phyloP scores from a whole-genome alignment of 2,329 filamentous ascomycete species.

The Fusarium decemcellulare region DNA sequence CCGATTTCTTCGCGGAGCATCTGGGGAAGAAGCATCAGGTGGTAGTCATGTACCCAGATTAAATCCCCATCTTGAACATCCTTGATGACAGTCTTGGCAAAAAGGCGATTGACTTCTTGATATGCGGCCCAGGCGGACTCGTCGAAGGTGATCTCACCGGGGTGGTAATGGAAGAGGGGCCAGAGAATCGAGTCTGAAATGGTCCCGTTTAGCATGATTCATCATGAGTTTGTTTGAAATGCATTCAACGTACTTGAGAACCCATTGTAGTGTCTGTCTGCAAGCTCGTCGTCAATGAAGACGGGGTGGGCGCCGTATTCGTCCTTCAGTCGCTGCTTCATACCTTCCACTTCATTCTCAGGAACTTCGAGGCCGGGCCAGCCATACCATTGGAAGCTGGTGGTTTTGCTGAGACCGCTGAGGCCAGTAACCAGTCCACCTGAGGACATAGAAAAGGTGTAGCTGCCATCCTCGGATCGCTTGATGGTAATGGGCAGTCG shows the following conservation, averaged over 20 bases:
- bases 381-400: slow-evolving; percentile 98
- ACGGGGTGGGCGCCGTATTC: slow-evolving; percentile 93
- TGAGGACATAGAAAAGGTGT: slow-evolving; percentile 96
- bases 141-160: slow-evolving; percentile 98
- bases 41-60: slow-evolving; percentile 99
- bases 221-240: not conserved
- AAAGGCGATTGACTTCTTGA: slow-evolving; percentile 91
- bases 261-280: slow-evolving; percentile 96
- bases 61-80: slow-evolving; percentile 94
- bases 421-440: slow-evolving; percentile 95
- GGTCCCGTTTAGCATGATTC: slow-evolving; percentile 15
- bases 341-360: slow-evolving; percentile 80
- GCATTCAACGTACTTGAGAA: slow-evolving; percentile 83
- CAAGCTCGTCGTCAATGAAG: slow-evolving; percentile 93
- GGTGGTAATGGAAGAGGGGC: slow-evolving; percentile 99
- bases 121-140: slow-evolving; percentile 95
- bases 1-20: slow-evolving; percentile 95
- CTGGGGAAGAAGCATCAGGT: slow-evolving; percentile 95
- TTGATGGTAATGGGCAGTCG: slow-evolving; percentile 97
- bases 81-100: slow-evolving; percentile 88
- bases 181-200: slow-evolving; percentile 91
- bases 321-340: slow-evolving; percentile 85
- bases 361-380: slow-evolving; percentile 96
- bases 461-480: slow-evolving; percentile 90
- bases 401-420: slow-evolving; percentile 91